These are phyloP conservation scores for Pyrenochaeta sp. DNA, from an alignment of 2,329 filamentous ascomycete species.

Conservation along the genomic window DNA sequence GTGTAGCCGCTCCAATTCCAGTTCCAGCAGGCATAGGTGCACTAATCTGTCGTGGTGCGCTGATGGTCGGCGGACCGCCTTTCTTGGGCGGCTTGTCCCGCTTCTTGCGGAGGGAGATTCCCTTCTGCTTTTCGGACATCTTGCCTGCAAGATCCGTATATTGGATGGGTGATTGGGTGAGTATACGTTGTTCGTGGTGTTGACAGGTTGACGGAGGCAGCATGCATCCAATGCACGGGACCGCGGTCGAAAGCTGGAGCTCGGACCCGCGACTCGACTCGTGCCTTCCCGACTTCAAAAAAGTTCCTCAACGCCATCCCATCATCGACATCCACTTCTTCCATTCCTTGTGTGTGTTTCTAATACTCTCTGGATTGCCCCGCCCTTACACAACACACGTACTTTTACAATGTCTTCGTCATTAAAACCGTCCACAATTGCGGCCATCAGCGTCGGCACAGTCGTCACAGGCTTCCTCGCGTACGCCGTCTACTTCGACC, in stretches of 20 bases:
- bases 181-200: conserved; percentile 2
- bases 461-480: conserved; percentile 67
- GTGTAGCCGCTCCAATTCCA: conserved; percentile 36
- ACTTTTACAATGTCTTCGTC: conserved; percentile 43
- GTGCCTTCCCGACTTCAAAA: conserved; percentile 36
- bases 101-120: conserved; percentile 71
- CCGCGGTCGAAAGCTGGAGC: conserved; percentile 25
- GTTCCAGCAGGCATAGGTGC: conserved; percentile 47
- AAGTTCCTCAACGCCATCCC: conserved; percentile 31
- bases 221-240: conserved; percentile 9
- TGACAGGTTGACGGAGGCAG: conserved; percentile 15
- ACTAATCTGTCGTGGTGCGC: conserved; percentile 65
- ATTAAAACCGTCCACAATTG: conserved; percentile 66
- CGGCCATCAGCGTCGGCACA: conserved; percentile 66
- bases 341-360: conserved; percentile 11
- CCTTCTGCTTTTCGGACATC: conserved; percentile 62
- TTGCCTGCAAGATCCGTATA: conserved; percentile 22
- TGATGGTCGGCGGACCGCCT: conserved; percentile 57
- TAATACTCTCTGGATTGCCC: conserved; percentile 6
- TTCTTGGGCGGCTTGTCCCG: conserved; percentile 63
- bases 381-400: conserved; percentile 7
- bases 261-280: conserved; percentile 34
- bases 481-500: conserved; percentile 73
- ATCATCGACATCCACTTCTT: conserved; percentile 17
- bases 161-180: not conserved